Conservation (phyloP, 176 grass and related monocot genomes). For the barley (Hordeum vulgare) region DNA sequence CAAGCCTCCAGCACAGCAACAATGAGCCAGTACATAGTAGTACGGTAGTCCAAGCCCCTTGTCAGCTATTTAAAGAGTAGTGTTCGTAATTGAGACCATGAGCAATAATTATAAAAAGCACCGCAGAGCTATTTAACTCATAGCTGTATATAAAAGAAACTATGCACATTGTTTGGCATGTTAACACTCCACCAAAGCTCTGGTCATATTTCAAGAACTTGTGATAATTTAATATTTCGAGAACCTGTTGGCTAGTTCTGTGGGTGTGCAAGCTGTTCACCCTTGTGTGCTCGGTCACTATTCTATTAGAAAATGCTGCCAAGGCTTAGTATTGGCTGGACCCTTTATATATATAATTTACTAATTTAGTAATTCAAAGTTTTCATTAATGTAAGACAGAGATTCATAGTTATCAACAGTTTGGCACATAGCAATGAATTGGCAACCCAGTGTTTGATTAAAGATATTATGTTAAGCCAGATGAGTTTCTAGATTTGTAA, state of each 20-base stretch:
- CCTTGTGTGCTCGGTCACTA: too few species aligned
- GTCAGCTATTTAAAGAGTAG: not conserved
- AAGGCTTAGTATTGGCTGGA: too few species aligned
- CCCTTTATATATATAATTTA: too few species aligned
- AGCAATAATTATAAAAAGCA: not conserved
- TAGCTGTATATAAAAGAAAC: not conserved
- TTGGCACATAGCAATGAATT: not conserved
- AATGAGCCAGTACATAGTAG: not conserved
- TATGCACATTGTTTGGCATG: not conserved
- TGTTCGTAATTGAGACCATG: not conserved
- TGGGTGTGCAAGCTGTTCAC: too few species aligned
- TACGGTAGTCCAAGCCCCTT: not conserved
- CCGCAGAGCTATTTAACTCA: not conserved
- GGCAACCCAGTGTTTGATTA: not conserved
- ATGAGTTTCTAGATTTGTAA: not conserved
- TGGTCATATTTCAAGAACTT: not conserved
- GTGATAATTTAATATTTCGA: not conserved
- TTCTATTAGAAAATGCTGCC: too few species aligned
- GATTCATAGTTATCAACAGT: not conserved
- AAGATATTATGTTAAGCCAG: not conserved
- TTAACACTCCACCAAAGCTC: not conserved
- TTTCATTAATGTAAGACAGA: not conserved
- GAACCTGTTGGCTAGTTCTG: too few species aligned
- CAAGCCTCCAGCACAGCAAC: not conserved
- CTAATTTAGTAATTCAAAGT: not conserved